Base-by-base conservation (phyloP, 140 eudicot genomes). In the Erigeron philadelphicus region DNA sequence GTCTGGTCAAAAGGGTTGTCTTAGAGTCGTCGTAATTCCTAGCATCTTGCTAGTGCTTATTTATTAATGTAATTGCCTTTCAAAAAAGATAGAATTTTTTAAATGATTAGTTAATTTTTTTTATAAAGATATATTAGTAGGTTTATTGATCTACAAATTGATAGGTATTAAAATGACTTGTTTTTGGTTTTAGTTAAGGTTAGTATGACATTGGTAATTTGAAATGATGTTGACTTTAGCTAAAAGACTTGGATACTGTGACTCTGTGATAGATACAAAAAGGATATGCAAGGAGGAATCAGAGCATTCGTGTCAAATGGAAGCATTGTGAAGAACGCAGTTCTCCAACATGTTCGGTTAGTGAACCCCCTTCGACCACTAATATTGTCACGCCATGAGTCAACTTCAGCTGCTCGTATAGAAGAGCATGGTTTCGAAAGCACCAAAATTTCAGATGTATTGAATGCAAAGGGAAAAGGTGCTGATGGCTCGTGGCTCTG, bases 401-500 rank as follows among this genome's bases (percentile, higher is more conserved):
- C 99, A 31, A 79, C 86, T 64, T 76, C 89, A 7, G 75, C 95
- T 59, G 97, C 97, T 50, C 87, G 85, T 21, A 89, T 94, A 1
- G 99, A 94, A 77, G 99, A 94, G 70, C 95, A 87, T 18, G 99
- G 99, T 40, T 94, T 94, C 48, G 99, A 94, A 62, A 94, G 96
- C 83, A 89, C 99, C 80, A 94, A 81, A 0, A 94, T 94, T 66
- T 78, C 97, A 5, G 99, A 94, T 74, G 72, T 94, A 42, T 72
- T 89, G 79, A 82, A 80, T 53, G 82, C 73, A 59, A 94, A 94
- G 69, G 99, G 99, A 23, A 87, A 94, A 79, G 70, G 85, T 52
- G 97, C 97, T 3, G 99, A 94, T 79, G 99, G 99, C 6, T 94
- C 99, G 43, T 94, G 99, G 99, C 99, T 94, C 49, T 94, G 99